Percentiles rank a stretch among this genome's conserved stretches.
Conservation (phyloP, 2,329 filamentous ascomycete genomes). For the Teratosphaeria zuluensis region DNA sequence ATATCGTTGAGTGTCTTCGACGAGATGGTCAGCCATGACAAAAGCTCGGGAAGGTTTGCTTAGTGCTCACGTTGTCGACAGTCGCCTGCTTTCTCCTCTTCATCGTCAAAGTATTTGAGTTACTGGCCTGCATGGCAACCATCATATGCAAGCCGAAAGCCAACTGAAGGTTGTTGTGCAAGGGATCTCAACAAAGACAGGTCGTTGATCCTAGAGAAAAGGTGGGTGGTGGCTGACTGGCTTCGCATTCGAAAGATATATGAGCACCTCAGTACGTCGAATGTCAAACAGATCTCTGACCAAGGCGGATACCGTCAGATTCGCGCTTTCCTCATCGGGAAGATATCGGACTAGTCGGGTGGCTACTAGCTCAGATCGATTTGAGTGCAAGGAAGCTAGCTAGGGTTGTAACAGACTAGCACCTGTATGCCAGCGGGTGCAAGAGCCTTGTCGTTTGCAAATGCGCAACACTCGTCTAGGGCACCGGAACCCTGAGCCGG, state of each 20-base stretch:
- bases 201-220: neutral
- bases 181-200: neutral
- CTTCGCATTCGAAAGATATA: neutral
- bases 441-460: neutral
- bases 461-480: neutral
- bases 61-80: neutral
- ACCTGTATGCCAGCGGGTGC: neutral
- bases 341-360: neutral
- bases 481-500: neutral
- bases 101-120: neutral
- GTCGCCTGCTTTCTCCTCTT: neutral
- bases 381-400: neutral
- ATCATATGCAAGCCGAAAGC: neutral
- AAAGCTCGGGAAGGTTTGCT: neutral
- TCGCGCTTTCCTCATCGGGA: neutral
- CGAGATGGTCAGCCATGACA: neutral
- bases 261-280: neutral
- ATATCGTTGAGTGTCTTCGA: neutral
- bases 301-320: neutral
- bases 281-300: neutral
- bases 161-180: neutral
- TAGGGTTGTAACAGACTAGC: neutral
- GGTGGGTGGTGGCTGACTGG: neutral
- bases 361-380: neutral
- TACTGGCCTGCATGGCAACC: neutral